Evolutionary conservation across 768 basidiomycete species (phyloP).

Genomic region (Lentinula detonsa): DNA sequence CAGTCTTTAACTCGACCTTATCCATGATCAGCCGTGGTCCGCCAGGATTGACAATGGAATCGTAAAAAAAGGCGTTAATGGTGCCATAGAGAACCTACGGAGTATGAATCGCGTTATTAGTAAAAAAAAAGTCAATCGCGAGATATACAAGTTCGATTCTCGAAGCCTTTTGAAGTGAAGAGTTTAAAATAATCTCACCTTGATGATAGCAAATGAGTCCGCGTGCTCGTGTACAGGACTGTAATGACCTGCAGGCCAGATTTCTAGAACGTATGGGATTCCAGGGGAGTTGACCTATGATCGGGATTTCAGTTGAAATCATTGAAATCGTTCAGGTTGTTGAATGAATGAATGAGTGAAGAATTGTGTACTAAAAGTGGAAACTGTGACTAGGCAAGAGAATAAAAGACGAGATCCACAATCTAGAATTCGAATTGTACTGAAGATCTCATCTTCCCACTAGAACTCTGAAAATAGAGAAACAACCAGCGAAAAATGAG

Average conservation of each 20-base stretch:
- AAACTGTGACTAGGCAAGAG: too few relatives aligned
- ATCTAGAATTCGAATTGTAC: too few relatives aligned
- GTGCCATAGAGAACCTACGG: constrained; percentile 12
- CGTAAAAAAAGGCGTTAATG: constrained; percentile 13
- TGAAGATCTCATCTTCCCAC: too few relatives aligned
- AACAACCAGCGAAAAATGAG: too few relatives aligned
- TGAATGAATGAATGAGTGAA: too few relatives aligned
- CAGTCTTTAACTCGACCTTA: constrained; percentile 7
- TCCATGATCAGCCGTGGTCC: constrained; percentile 1
- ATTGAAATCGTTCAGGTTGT: neutral
- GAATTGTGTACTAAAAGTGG: too few relatives aligned
- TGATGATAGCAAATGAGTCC: constrained; percentile 17
- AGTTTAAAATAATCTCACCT: constrained; percentile 2
- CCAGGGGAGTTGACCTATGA: constrained; percentile 16
- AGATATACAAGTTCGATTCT: neutral
- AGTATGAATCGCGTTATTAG: neutral
- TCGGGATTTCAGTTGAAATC: neutral
- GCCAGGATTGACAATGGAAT: neutral
- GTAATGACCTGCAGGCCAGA: constrained; percentile 16
- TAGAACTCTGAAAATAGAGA: too few relatives aligned
- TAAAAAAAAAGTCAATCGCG: neutral
- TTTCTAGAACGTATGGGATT: constrained; percentile 17
- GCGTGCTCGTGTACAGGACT: constrained; percentile 19
- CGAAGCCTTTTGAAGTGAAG: neutral
- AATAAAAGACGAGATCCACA: too few relatives aligned